Evolutionary conservation across 257 asterid genomes (phyloP).

Genomic region (Buddleja alternifolia): DNA sequence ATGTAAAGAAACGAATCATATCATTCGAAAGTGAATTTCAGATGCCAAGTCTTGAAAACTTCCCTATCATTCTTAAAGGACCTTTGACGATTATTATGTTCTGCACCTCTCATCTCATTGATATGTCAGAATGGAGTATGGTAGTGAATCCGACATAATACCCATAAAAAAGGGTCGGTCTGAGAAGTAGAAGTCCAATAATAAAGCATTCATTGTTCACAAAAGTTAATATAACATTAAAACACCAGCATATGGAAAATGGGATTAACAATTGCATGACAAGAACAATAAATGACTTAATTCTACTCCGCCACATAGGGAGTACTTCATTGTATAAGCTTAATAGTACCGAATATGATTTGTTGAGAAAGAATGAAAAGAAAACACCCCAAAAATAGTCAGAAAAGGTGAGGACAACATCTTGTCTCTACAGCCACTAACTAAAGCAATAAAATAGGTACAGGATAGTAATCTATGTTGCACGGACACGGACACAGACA

Average conservation of each 20-base stretch:
- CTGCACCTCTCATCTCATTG: conserved; percentile 4
- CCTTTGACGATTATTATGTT: background rate
- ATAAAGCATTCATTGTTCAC: conserved; percentile 1
- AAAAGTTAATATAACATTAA: background rate
- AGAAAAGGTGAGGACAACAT: conserved; percentile 1
- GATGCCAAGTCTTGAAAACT: background rate
- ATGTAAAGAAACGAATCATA: background rate
- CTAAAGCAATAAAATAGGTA: conserved; percentile 15
- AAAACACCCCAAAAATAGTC: conserved; percentile 5
- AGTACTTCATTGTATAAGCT: background rate
- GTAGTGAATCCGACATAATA: background rate
- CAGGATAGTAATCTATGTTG: background rate
- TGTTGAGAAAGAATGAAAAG: conserved; percentile 19
- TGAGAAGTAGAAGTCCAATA: background rate
- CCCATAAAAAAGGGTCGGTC: background rate
- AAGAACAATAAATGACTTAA: background rate
- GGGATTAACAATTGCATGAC: background rate
- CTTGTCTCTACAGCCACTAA: conserved; percentile 26
- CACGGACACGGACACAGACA: too few species aligned
- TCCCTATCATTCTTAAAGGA: background rate
- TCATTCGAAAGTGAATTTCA: background rate
- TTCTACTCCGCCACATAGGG: background rate
- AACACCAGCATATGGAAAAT: conserved; percentile 3
- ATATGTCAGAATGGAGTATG: conserved; percentile 1
- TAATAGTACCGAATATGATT: conserved; percentile 9